These are phyloP conservation scores for Cladorrhinum sp. DNA, from an alignment of 2,329 filamentous ascomycete genomes.

Conservation along the genomic window DNA sequence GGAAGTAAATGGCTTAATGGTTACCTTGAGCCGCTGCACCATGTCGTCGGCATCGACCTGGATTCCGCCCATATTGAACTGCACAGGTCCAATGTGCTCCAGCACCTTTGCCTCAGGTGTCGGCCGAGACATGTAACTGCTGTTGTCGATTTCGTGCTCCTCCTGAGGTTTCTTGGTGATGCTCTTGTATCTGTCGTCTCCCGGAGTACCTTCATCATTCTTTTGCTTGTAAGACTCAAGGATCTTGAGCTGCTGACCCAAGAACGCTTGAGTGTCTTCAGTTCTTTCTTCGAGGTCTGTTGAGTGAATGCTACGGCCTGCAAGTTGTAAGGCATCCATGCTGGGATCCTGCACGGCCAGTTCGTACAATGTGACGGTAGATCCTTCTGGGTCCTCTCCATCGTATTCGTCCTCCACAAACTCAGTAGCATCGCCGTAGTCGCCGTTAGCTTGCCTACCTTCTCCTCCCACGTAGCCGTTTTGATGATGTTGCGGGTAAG, in stretches of 20 bases:
- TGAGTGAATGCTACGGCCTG: constrained; percentile 47
- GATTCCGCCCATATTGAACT: constrained; percentile 98
- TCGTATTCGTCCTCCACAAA: constrained; percentile 21
- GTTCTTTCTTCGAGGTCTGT: constrained; percentile 59
- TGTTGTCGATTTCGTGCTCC: constrained; percentile 26
- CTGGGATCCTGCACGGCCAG: constrained; percentile 74
- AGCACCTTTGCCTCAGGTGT: constrained; percentile 48
- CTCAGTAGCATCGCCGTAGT: constrained; percentile 16
- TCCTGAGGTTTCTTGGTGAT: constrained; percentile 41
- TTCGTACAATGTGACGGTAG: constrained; percentile 72
- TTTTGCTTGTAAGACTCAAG: constrained; percentile 66
- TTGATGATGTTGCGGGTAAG: constrained; percentile 37
- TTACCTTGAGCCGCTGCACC: constrained; percentile 79
- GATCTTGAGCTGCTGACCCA: constrained; percentile 69
- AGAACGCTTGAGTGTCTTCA: constrained; percentile 74
- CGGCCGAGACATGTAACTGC: constrained; percentile 29
- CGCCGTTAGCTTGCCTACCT: constrained; percentile 28
- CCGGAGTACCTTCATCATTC: constrained; percentile 46
- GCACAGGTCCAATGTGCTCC: constrained; percentile 88
- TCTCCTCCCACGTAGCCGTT: constrained; percentile 21
- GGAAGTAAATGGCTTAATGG: constrained; percentile 14
- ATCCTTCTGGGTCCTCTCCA: constrained; percentile 43
- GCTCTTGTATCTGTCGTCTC: constrained; percentile 44
- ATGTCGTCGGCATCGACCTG: constrained; percentile 94
- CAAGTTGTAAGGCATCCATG: constrained; percentile 56